Evolutionary conservation across 768 basidiomycete species (phyloP), one percentile per base, ranked within the genome.

Genomic region (Lactarius pseudohatsudake): DNA sequence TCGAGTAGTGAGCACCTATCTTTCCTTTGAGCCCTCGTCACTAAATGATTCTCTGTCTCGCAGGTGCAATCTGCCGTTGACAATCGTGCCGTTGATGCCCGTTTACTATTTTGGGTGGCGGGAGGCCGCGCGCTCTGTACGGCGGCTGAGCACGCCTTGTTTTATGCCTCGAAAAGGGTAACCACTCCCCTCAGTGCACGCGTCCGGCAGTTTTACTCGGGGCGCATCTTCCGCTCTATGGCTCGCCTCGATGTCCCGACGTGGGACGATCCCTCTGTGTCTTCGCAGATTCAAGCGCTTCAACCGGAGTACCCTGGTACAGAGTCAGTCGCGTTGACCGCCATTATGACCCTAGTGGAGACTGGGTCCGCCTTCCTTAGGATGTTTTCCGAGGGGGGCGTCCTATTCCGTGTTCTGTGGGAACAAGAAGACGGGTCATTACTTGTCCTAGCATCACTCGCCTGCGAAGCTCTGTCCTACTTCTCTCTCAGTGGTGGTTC

Each of bases 201-300:
- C 40, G 86, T 90, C 72, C 85, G 84, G 69, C 81, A 78, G 64
- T 82, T 82, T 73, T 91, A 88, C 72, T 80, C 87, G 3, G 74
- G 82, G 13, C 87, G 86, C 68, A 83, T 84, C 62, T 91, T 91
- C 74, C 79, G 78, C 26, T 86, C 88, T 10, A 82, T 88, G 74
- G 85, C 84, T 30, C 84, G 91, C 10, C 81, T 93, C 43, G 91
- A 93, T 74, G 80, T 91, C 2, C 89, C 90, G 2, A 91, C 91
- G 0, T 92, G 85, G 67, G 83, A 87, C 61, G 88, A 91, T 74
- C 80, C 87, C 10, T 81, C 82, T 9, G 79, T 91, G 8, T 86
- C 87, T 69, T 79, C 83, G 28, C 90, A 90, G 68, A 77, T 92
- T 22, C 84, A 88, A 61, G 74, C 82, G 36, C 79, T 82, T 20